Conservation (phyloP, 495 filamentous ascomycete genomes). For the Sordaria brevicollis region DNA sequence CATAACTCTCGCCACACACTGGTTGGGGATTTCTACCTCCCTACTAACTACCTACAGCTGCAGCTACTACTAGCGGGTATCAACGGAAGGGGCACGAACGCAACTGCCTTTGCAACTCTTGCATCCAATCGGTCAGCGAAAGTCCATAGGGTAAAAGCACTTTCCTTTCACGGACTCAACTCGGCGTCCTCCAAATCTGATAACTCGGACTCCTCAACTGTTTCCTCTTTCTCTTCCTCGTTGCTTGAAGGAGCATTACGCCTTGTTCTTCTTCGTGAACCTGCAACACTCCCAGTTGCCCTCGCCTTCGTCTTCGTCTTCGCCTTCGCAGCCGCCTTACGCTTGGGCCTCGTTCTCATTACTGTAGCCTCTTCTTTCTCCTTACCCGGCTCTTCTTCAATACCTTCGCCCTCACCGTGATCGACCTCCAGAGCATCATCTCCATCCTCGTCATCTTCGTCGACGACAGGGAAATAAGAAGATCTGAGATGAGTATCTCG, state of each 20-base stretch:
- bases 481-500: slow-evolving; percentile 21
- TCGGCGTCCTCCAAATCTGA: background rate
- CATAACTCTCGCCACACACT: no score
- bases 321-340: slow-evolving; percentile 2
- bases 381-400: background rate
- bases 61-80: no score
- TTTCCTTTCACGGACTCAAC: no score
- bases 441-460: slow-evolving; percentile 28
- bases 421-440: slow-evolving; percentile 22
- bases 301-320: slow-evolving; percentile 7
- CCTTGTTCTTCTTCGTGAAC: slow-evolving; percentile 10
- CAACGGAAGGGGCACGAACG: no score
- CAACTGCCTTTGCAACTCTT: no score
- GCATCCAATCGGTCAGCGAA: no score
- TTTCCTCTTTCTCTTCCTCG: slow-evolving; percentile 10
- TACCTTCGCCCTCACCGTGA: slow-evolving; percentile 11
- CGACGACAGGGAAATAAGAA: slow-evolving; percentile 27
- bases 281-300: background rate
- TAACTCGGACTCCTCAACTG: background rate
- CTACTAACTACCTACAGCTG: no score
- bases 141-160: no score
- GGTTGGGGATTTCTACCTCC: no score
- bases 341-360: slow-evolving; percentile 15
- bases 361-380: slow-evolving; percentile 1
- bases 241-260: slow-evolving; percentile 8